These are phyloP conservation scores for Rhexocercosporidium sp. DNA, from an alignment of 2,329 filamentous ascomycete species.

Conservation along the genomic window DNA sequence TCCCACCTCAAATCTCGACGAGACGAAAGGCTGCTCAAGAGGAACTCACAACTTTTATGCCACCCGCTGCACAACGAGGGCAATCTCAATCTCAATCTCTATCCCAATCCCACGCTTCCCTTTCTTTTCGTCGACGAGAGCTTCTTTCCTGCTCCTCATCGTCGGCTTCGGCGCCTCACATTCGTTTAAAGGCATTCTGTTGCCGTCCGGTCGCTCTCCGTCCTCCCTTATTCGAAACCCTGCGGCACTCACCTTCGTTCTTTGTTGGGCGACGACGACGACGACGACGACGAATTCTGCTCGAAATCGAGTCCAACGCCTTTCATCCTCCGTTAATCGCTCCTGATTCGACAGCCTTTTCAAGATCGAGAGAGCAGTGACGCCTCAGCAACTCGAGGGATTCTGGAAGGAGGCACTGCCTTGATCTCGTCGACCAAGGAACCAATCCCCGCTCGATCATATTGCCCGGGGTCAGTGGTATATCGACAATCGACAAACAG, in stretches of 20 bases:
- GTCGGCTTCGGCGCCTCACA: conserved; percentile 8
- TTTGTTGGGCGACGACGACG: background rate
- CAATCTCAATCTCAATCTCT: background rate
- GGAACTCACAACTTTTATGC: conserved; percentile 5
- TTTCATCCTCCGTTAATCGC: conserved; percentile 2
- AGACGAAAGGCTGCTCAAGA: conserved; percentile 3
- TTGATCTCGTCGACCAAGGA: conserved; percentile 40
- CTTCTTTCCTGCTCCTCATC: conserved; percentile 1
- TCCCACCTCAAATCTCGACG: conserved; percentile 13
- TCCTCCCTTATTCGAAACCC: conserved; percentile 10
- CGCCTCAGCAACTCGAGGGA: conserved; percentile 17
- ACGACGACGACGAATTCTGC: background rate
- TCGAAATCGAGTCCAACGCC: background rate
- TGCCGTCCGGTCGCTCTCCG: conserved; percentile 15
- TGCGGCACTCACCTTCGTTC: background rate
- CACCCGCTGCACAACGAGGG: background rate
- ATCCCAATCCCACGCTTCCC: background rate
- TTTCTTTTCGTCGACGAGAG: background rate
- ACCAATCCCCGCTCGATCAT: conserved; percentile 34
- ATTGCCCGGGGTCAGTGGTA: conserved; percentile 33
- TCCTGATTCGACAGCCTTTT: conserved; percentile 12
- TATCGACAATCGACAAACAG: conserved; percentile 35
- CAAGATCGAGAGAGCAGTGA: background rate
- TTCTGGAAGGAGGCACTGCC: conserved; percentile 30
- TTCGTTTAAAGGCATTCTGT: conserved; percentile 10